Evolutionary conservation across 2,329 filamentous ascomycete genomes (phyloP), one percentile per base, ranked within the genome.

Genomic region (Aspergillus vadensis): DNA sequence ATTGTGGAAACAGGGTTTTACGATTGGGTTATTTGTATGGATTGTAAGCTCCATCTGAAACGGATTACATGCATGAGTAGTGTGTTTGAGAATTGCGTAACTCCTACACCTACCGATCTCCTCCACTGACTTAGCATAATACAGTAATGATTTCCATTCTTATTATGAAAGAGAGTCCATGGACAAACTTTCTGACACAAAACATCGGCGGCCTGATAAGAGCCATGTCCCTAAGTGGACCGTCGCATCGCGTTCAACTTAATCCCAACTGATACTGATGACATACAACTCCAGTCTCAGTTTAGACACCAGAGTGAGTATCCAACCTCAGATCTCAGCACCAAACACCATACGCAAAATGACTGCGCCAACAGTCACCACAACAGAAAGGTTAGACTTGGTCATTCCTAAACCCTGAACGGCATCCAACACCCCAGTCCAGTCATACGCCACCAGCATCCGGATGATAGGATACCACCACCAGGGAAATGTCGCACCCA

Each of bases 391-490:
- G 9, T 3, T 12, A 5, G 25, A n/a, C 53, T 15, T 17, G 10
- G 25, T 21, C 23, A 41, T 9, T 19, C 25, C 39, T 27, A 47
- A 12, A 8, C 8, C 23, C 9, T 43, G 38, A n/a, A 32, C 12
- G 9, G 19, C 39, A 25, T 39, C 27, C 53, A 41, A 32, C 21
- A n/a, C 21, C 53, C 10, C 41, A 27, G n/a, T 21, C 56, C 48
- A 41, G 36, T 39, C 38, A 9, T 47, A 19, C 5, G 38, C 38
- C n/a, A 27, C 36, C 36, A 58, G n/a, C 14, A 19, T 19, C 21
- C 56, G 56, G 4, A 50, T 50, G 5, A 51, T 51, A 15, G 56
- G 48, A 30, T 52, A 58, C 48, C 39, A 51, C 21, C 39, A 58
- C 56, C 47, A 58, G 17, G 56, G 23, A 5, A 17, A 58, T 21